These are phyloP conservation scores for Arthrobotrys sphaeroides DNA, from an alignment of 2,329 filamentous ascomycete species.

Conservation along the genomic window DNA sequence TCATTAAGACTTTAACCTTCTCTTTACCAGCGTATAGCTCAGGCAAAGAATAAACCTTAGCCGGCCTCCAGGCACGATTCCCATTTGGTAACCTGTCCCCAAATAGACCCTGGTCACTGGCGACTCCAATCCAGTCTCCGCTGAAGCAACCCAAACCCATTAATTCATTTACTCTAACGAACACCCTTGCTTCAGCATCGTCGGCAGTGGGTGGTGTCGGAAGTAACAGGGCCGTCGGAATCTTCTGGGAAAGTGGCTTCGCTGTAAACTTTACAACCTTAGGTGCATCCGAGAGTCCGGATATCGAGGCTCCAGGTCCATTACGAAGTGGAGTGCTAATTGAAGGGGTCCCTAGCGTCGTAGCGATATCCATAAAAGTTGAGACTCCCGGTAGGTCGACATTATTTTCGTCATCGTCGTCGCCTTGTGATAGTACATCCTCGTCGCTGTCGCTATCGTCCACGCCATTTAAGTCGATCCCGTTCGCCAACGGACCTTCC, in stretches of 20 bases:
- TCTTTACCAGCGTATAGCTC: conserved; percentile 72
- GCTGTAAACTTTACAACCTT: conserved; percentile 53
- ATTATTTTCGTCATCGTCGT: conserved; percentile 57
- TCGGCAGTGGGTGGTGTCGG: conserved; percentile 80
- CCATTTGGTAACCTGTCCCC: conserved; percentile 53
- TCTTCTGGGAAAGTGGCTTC: conserved; percentile 62
- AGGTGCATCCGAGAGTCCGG: conserved; percentile 69
- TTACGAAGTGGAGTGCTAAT: conserved; percentile 43
- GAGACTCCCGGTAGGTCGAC: conserved; percentile 43
- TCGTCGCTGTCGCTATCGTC: conserved; percentile 71
- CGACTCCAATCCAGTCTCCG: conserved; percentile 82
- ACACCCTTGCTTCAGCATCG: conserved; percentile 86
- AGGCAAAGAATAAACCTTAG: conserved; percentile 86
- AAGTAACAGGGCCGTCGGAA: conserved; percentile 82
- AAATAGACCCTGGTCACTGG: conserved; percentile 60
- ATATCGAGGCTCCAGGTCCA: conserved; percentile 61
- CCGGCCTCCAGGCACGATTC: conserved; percentile 74
- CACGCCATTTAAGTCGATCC: conserved; percentile 67
- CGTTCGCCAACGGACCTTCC: conserved; percentile 62
- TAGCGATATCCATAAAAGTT: conserved; percentile 51
- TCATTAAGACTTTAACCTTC: conserved; percentile 52
- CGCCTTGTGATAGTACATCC: conserved; percentile 61
- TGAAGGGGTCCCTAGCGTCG: conserved; percentile 38
- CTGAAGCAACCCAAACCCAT: conserved; percentile 95
- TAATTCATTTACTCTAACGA: conserved; percentile 85